Conservation (phyloP, 441 rosid species). For the Pelargonium cotyledonis region DNA sequence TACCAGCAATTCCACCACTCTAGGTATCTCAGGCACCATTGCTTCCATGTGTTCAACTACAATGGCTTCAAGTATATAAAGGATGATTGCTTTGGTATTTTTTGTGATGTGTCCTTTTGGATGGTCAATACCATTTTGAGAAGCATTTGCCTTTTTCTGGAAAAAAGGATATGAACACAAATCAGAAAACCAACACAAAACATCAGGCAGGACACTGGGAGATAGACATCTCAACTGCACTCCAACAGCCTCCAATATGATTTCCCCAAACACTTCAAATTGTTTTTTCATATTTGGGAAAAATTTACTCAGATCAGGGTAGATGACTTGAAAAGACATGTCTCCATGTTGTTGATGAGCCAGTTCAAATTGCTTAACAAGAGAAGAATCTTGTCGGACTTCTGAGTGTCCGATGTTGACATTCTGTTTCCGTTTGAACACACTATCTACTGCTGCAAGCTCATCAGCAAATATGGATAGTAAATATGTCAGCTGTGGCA, state of each 20-base stretch:
- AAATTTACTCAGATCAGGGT: slow-evolving; percentile 61
- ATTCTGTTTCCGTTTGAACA: slow-evolving; percentile 32
- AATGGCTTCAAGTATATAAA: slow-evolving; percentile 67
- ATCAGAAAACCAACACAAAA: slow-evolving; percentile 86
- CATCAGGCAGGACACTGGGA: slow-evolving; percentile 55
- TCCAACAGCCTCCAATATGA: slow-evolving; percentile 72
- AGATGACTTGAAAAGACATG: slow-evolving; percentile 50
- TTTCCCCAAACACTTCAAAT: slow-evolving; percentile 64
- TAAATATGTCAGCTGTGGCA: slow-evolving; percentile 52
- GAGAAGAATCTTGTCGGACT: slow-evolving; percentile 20
- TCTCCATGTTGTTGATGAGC: slow-evolving; percentile 30
- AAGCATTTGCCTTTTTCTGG: slow-evolving; percentile 24
- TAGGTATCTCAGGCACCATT: slow-evolving; percentile 77
- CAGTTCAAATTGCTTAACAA: slow-evolving; percentile 23
- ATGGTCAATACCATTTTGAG: slow-evolving; percentile 30
- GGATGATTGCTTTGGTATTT: slow-evolving; percentile 72
- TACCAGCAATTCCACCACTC: slow-evolving; percentile 62
- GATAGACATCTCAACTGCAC: slow-evolving; percentile 66
- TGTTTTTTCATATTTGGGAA: slow-evolving; percentile 67
- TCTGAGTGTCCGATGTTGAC: slow-evolving; percentile 28
- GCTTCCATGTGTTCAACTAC: slow-evolving; percentile 73
- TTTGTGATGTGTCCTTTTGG: slow-evolving; percentile 60
- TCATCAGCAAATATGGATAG: slow-evolving; percentile 67
- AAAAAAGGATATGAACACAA: slow-evolving; percentile 60
- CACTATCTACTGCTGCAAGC: slow-evolving; percentile 48